A percentile compares a stretch with the other conserved stretches of the same genome.
Conservation (phyloP, 768 basidiomycete species). For the Lactifluus piperatus region DNA sequence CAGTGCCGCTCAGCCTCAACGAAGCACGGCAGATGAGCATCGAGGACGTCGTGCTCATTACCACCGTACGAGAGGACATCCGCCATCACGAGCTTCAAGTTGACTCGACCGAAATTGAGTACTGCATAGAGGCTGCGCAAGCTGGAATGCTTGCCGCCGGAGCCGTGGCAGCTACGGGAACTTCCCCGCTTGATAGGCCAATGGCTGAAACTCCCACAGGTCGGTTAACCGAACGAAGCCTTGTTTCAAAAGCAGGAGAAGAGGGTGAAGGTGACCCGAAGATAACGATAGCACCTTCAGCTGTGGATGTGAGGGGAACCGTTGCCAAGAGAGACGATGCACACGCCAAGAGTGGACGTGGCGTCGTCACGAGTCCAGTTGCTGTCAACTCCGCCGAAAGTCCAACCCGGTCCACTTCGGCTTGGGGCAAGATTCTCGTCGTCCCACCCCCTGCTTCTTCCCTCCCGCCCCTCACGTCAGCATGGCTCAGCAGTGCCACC, state of each 20-base stretch:
- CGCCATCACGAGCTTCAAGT: slow-evolving; percentile 2
- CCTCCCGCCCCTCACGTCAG: not conserved
- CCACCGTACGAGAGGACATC: slow-evolving; percentile 18
- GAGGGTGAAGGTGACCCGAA: not conserved
- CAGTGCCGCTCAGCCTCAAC: slow-evolving; percentile 7
- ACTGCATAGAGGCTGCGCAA: slow-evolving; percentile 8
- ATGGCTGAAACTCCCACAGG: not conserved
- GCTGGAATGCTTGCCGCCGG: slow-evolving; percentile 1
- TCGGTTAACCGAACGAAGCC: not conserved
- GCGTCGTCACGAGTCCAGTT: not conserved
- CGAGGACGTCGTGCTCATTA: slow-evolving; percentile 14
- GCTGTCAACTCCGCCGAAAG: not conserved
- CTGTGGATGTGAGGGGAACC: not conserved
- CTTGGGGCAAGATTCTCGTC: slow-evolving; percentile 10
- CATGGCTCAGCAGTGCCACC: not conserved
- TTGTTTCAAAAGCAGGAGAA: not conserved
- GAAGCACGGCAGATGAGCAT: slow-evolving; percentile 15
- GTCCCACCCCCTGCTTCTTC: not conserved
- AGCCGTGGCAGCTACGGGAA: not conserved
- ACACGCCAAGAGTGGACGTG: no score
- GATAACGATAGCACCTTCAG: not conserved
- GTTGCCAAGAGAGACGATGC: not conserved
- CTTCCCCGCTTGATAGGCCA: not conserved
- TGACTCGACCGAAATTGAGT: not conserved
- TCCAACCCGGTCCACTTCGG: not conserved